Percentiles rank a stretch among this genome's conserved stretches.
phyloP scores from a whole-genome alignment of 148 eudicot genomes.

The Rhododendron mucronatum region DNA sequence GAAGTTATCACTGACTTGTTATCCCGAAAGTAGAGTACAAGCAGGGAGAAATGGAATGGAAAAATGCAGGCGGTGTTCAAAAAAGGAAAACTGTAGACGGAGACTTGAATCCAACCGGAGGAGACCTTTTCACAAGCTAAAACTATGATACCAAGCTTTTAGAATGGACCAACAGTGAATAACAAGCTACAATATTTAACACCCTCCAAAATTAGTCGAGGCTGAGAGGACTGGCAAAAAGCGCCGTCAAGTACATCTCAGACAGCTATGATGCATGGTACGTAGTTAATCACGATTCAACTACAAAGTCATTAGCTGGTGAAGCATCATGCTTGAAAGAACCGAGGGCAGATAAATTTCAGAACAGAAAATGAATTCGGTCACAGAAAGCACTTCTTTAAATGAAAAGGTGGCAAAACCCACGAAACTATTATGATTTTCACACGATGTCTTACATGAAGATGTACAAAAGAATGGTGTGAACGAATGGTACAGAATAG shows the following conservation, averaged over 20 bases:
- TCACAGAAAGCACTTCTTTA: neutral
- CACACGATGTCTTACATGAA: neutral
- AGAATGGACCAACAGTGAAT: neutral
- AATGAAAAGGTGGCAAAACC: neutral
- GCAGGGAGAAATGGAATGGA: neutral
- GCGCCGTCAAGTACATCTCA: neutral
- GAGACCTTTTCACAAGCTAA: no score
- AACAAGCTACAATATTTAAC: neutral
- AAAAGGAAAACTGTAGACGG: neutral
- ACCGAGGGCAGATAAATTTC: neutral
- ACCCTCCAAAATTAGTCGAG: neutral
- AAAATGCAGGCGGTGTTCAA: neutral
- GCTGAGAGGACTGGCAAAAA: neutral
- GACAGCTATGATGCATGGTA: neutral
- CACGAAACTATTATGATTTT: neutral
- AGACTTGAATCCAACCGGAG: no score
- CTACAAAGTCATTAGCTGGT: neutral
- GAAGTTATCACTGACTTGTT: no score
- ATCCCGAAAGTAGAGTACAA: neutral
- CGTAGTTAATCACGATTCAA: neutral
- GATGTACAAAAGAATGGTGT: constrained; percentile 5
- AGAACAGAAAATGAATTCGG: neutral
- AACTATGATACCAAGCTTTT: neutral
- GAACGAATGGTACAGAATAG: neutral
- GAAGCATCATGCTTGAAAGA: neutral